These are phyloP conservation scores for Dalbergia oliveri DNA, from an alignment of 306 rosid species.

Conservation along the genomic window DNA sequence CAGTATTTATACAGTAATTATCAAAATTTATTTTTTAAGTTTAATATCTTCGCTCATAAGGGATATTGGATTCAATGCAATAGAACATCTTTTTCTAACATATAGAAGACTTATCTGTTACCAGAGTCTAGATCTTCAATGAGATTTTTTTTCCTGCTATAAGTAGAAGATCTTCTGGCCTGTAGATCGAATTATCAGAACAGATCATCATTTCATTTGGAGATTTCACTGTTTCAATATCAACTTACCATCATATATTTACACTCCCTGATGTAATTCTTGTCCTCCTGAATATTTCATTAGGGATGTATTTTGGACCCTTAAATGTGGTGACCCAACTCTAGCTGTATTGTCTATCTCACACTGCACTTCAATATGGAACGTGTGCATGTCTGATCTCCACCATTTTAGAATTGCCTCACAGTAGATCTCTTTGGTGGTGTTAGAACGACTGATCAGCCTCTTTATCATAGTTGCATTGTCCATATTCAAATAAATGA, in stretches of 20 bases:
- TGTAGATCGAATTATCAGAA: slow-evolving; percentile 12
- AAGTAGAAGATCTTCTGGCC: slow-evolving; percentile 5
- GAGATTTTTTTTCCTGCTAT: neutral
- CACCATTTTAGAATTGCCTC: slow-evolving; percentile 28
- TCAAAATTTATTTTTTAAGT: neutral
- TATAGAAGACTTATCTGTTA: slow-evolving; percentile 6
- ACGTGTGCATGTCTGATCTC: slow-evolving; percentile 24
- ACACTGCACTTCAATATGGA: slow-evolving; percentile 28
- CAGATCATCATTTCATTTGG: slow-evolving; percentile 33
- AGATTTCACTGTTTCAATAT: slow-evolving; percentile 19
- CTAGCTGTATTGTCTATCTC: neutral
- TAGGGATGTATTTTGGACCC: slow-evolving; percentile 1
- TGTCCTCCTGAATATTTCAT: slow-evolving; percentile 22
- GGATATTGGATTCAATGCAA: neutral
- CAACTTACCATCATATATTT: neutral
- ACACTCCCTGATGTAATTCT: slow-evolving; percentile 31
- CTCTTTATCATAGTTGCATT: slow-evolving; percentile 8
- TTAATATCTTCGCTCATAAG: slow-evolving; percentile 1
- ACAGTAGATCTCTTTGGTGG: slow-evolving; percentile 12
- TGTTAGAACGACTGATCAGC: slow-evolving; percentile 23
- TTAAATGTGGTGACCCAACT: slow-evolving; percentile 2
- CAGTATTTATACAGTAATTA: neutral
- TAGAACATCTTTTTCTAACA: neutral
- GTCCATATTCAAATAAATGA: slow-evolving; percentile 2
- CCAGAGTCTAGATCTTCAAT: slow-evolving; percentile 19